These are phyloP conservation scores for Cladosporium sp. DNA, from an alignment of 2,329 filamentous ascomycete species.

Conservation along the genomic window DNA sequence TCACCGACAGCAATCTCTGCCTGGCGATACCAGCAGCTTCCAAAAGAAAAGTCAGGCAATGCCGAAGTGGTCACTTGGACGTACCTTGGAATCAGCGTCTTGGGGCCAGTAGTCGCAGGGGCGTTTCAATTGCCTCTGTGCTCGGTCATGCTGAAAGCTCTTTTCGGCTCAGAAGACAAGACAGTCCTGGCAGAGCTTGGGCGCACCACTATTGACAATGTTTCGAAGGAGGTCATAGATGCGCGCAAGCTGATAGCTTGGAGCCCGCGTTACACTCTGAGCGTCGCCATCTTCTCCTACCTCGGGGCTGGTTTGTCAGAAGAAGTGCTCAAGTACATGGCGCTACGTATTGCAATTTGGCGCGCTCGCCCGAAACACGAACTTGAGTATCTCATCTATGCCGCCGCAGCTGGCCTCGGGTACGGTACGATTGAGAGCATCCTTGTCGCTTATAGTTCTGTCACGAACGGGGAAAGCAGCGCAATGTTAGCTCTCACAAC, in stretches of 20 bases:
- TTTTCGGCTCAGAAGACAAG: background rate
- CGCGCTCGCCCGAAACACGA: conserved; percentile 4
- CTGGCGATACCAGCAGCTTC: background rate
- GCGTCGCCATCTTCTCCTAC: background rate
- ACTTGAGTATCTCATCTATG: conserved; percentile 5
- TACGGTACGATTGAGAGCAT: conserved; percentile 2
- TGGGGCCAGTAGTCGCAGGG: background rate
- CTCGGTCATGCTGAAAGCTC: background rate
- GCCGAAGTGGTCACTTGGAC: background rate
- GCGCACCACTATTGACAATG: background rate
- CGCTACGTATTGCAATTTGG: background rate
- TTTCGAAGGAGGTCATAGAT: background rate
- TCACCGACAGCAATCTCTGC: background rate
- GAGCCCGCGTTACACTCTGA: background rate
- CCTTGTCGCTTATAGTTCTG: background rate
- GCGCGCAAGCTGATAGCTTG: conserved; percentile 1
- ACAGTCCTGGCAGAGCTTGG: background rate
- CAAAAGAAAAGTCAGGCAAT: background rate
- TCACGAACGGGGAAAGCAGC: background rate
- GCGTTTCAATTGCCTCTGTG: background rate
- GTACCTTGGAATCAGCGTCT: background rate
- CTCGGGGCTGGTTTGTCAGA: background rate
- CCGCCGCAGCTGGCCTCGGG: background rate
- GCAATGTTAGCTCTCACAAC: background rate
- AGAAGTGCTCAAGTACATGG: conserved; percentile 3